Percentiles rank a stretch among this genome's conserved stretches.
Conservation (phyloP, 2,329 filamentous ascomycete species). For the Raffaelea arxii region DNA sequence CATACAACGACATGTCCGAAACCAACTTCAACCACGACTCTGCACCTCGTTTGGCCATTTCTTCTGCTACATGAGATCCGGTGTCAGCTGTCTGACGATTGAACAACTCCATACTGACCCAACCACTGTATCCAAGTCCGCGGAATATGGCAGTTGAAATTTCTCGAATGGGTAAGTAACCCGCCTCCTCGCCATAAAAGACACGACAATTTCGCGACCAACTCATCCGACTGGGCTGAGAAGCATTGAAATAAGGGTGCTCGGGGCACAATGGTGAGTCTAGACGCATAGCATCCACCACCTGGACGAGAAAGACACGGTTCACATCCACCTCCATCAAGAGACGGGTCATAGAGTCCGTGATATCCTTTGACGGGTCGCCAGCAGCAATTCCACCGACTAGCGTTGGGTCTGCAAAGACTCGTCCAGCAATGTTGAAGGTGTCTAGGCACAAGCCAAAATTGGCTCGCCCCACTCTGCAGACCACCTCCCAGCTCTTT, state of each 20-base stretch:
- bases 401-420: slow-evolving; percentile 45
- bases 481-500: slow-evolving; percentile 43
- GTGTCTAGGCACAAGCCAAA: slow-evolving; percentile 56
- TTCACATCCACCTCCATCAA: slow-evolving; percentile 34
- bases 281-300: slow-evolving; percentile 50
- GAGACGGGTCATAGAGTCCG: slow-evolving; percentile 33
- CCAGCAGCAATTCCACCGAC: slow-evolving; percentile 34
- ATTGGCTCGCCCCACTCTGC: slow-evolving; percentile 43
- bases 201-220: slow-evolving; percentile 54
- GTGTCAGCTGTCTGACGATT: slow-evolving; percentile 39
- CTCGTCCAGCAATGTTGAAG: slow-evolving; percentile 50
- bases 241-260: slow-evolving; percentile 42
- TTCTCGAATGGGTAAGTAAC: slow-evolving; percentile 47
- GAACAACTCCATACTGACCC: slow-evolving; percentile 53
- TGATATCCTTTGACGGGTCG: slow-evolving; percentile 28
- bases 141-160: slow-evolving; percentile 43
- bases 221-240: slow-evolving; percentile 49
- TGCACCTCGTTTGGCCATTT: slow-evolving; percentile 41
- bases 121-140: slow-evolving; percentile 47
- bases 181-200: slow-evolving; percentile 50
- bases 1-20: slow-evolving; percentile 4
- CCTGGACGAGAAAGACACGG: slow-evolving; percentile 53
- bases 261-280: slow-evolving; percentile 33
- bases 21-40: slow-evolving; percentile 35
- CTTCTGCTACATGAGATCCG: slow-evolving; percentile 31